phyloP scores from a whole-genome alignment of 805 yeast genomes.

The Candida sithepensis region DNA sequence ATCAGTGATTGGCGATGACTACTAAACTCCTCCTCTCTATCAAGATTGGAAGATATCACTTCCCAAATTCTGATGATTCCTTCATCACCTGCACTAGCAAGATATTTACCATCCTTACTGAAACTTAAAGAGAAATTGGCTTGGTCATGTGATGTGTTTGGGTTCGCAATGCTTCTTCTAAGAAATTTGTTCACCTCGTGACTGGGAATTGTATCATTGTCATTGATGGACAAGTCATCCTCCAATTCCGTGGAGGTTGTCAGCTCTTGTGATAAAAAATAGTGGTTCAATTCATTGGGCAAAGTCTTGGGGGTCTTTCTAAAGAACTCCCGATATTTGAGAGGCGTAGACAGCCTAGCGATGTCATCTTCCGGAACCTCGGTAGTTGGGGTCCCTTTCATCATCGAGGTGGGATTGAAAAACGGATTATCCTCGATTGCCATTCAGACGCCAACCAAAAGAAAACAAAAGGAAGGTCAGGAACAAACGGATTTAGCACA shows the following conservation, averaged over 20 bases:
- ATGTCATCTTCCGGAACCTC: constrained; percentile 31
- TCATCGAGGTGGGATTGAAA: no score
- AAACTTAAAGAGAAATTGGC: constrained; percentile 77
- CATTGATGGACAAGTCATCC: constrained; percentile 1
- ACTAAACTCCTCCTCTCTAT: constrained; percentile 36
- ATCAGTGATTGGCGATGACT: background rate
- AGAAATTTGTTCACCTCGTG: background rate
- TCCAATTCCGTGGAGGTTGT: constrained; percentile 18
- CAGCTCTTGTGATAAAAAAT: constrained; percentile 67
- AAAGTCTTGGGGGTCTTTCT: constrained; percentile 42
- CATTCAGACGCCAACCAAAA: no score
- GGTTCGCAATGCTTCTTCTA: background rate
- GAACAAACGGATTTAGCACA: no score
- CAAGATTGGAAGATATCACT: constrained; percentile 69
- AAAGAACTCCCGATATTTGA: constrained; percentile 52
- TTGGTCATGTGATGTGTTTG: constrained; percentile 20
- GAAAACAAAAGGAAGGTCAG: no score
- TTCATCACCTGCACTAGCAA: constrained; percentile 85
- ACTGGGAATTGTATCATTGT: background rate
- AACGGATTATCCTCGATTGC: no score
- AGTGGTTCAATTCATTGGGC: constrained; percentile 43
- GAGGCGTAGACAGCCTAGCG: constrained; percentile 42
- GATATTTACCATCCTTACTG: constrained; percentile 72
- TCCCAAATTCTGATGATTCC: constrained; percentile 70
- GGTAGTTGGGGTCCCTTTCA: background rate